Base-by-base conservation (phyloP, 1,139 yeast species). In the Sugiyamaella sp. region DNA sequence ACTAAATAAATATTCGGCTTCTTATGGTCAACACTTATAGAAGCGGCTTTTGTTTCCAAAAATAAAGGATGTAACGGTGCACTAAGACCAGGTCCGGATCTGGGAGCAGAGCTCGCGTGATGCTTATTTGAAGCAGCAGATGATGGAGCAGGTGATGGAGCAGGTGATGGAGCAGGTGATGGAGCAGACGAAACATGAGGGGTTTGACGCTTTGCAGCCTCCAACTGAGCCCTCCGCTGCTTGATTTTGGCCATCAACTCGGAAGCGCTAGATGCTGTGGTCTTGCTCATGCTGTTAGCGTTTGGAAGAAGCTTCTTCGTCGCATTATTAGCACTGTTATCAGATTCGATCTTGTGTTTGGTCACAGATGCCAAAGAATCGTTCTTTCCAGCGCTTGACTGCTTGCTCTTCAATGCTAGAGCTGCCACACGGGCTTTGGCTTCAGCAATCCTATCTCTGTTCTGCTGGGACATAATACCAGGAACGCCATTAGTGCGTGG, bases 31-130 rank as follows among this genome's bases (percentile, higher is more conserved):
- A 17, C 40, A 21, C 37, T 42, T 22, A 45, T 44, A n/a, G 37
- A 20, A 4, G 12, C 32, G 19, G 33, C 22, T 35, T 46, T 37
- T 29, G 46, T 52, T n/a, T 51, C 58, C 14, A 57, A 51, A 3
- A 85, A 70, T 16, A 84, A 68, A 1, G 91, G 91, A 64, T 85
- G 90, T 1, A 84, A 66, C 46, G 80, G 82, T 4, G 80, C 78
- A 53, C 76, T 75, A n/a, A 81, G 66, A 1, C 84, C 84, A 21
- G 73, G 69, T 51, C 71, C 72, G 9, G 33, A 39, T 4, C 20
- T 17, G 4, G 27, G 20, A 10, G 39, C 19, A 10, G 35, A 5
- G 24, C 21, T 37, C n/a, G 41, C n/a, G 5, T 19, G 16, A 6
- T 29, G 8, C 14, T 8, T 29, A 25, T 25, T 25, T 5, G 5